phyloP scores from a whole-genome alignment of 1,139 yeast genomes.

The Protomyces inundatus region DNA sequence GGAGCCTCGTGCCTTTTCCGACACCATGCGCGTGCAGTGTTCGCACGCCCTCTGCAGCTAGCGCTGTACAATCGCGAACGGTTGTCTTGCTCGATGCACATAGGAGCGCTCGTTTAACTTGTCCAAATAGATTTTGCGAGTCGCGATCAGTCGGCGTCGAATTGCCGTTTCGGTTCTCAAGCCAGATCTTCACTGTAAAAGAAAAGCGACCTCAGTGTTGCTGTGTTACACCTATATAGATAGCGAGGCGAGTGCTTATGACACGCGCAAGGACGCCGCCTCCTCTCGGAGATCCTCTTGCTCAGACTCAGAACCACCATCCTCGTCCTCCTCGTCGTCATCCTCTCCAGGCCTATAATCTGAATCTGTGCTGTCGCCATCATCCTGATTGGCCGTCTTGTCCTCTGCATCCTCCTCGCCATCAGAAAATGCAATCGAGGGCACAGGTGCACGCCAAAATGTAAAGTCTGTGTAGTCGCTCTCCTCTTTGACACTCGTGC shows the following conservation, averaged over 20 bases:
- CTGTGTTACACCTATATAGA: neutral
- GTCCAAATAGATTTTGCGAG: too few species aligned
- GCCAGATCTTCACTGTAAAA: too few species aligned
- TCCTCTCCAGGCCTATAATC: conserved; percentile 24
- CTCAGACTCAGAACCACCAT: conserved; percentile 31
- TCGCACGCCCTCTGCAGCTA: too few species aligned
- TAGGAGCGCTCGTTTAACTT: too few species aligned
- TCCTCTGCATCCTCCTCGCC: conserved; percentile 38
- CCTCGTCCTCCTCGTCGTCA: conserved; percentile 30
- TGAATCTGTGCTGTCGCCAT: conserved; percentile 3
- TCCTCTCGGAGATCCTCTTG: conserved; percentile 31
- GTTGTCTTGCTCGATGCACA: too few species aligned
- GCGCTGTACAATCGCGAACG: too few species aligned
- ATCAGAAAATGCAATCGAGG: conserved; percentile 55
- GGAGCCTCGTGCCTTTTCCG: too few species aligned
- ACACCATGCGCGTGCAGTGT: too few species aligned
- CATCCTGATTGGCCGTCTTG: conserved; percentile 29
- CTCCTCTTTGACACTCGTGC: conserved; percentile 40
- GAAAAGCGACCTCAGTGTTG: neutral
- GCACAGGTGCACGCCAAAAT: conserved; percentile 82
- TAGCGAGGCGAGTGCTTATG: too few species aligned
- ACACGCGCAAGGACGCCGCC: conserved; percentile 1
- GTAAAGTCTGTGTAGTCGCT: conserved; percentile 79
- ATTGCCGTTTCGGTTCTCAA: too few species aligned
- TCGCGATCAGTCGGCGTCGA: too few species aligned